phyloP scores from a whole-genome alignment of 2,329 filamentous ascomycete genomes.

The Epichloe elymi region DNA sequence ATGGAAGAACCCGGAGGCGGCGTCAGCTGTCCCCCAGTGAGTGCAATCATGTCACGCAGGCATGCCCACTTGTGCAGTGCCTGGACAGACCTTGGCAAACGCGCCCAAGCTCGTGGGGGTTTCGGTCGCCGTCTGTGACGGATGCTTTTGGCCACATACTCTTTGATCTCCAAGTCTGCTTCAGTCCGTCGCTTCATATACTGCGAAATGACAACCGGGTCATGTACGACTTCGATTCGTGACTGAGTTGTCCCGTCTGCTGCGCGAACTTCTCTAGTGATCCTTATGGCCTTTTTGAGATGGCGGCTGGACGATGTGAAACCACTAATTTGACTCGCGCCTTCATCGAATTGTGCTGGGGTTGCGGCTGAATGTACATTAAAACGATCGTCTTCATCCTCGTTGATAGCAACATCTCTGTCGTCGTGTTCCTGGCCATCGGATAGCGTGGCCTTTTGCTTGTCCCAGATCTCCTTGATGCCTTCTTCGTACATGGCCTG shows the following conservation, averaged over 20 bases:
- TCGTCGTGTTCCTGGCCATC: constrained; percentile 57
- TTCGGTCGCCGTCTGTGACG: constrained; percentile 1
- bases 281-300: constrained; percentile 54
- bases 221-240: constrained; percentile 57
- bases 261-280: constrained; percentile 48
- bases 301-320: constrained; percentile 52
- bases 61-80: constrained; percentile 11
- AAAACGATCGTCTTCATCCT: constrained; percentile 53
- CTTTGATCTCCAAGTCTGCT: constrained; percentile 57
- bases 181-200: constrained; percentile 70
- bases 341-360: constrained; percentile 61
- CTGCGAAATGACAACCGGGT: constrained; percentile 76
- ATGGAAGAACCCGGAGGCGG: constrained; percentile 16
- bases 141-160: constrained; percentile 37
- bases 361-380: constrained; percentile 59
- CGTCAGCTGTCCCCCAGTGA: constrained; percentile 10
- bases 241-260: constrained; percentile 40
- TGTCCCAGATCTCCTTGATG: constrained; percentile 84
- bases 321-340: constrained; percentile 63
- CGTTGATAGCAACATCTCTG: constrained; percentile 42
- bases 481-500: constrained; percentile 85
- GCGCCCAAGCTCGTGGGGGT: constrained; percentile 8
- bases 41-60: constrained; percentile 7
- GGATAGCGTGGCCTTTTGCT: constrained; percentile 66
- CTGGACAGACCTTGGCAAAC: constrained; percentile 9